Percentiles rank a stretch among this genome's conserved stretches.
Evolutionary conservation across 2,329 filamentous ascomycete genomes (phyloP).

Genomic region (Colletotrichum camelliae): DNA sequence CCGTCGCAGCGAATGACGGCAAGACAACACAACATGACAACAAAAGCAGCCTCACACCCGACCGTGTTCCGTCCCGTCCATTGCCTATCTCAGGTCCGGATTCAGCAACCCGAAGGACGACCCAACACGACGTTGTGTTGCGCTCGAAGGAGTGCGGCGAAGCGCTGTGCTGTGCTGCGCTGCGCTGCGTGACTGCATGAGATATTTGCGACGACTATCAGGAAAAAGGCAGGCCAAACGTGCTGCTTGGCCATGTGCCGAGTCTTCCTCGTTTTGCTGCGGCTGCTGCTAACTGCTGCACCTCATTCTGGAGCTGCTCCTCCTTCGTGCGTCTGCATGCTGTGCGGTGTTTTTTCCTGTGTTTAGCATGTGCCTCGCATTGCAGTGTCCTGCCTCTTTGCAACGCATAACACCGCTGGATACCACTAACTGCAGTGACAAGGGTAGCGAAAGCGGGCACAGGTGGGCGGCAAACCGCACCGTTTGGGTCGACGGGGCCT

Average conservation of each 20-base stretch:
- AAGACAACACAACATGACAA: constrained; percentile 19
- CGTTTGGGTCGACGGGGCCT: not conserved
- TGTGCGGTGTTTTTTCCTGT: not conserved
- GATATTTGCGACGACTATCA: not conserved
- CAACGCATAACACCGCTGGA: not conserved
- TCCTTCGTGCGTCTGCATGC: not conserved
- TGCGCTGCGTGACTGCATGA: not conserved
- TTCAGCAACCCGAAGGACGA: not conserved
- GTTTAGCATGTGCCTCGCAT: not conserved
- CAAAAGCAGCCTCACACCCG: not conserved
- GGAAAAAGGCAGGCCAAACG: not conserved
- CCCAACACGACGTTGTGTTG: not conserved
- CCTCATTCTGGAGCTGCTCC: not conserved
- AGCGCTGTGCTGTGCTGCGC: not conserved
- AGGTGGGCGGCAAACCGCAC: constrained; percentile 2
- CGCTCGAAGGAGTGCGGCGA: not conserved
- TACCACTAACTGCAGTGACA: not conserved
- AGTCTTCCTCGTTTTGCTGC: not conserved
- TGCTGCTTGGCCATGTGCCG: not conserved
- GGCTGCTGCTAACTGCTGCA: not conserved
- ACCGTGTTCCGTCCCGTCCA: not conserved
- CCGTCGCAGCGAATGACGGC: constrained; percentile 9
- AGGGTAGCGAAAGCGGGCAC: not conserved
- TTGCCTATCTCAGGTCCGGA: not conserved
- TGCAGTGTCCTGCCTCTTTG: not conserved